Percentiles rank a stretch among this genome's conserved stretches.
phyloP scores from a whole-genome alignment of 106 monocot species.

The Agapanthus africanus region DNA sequence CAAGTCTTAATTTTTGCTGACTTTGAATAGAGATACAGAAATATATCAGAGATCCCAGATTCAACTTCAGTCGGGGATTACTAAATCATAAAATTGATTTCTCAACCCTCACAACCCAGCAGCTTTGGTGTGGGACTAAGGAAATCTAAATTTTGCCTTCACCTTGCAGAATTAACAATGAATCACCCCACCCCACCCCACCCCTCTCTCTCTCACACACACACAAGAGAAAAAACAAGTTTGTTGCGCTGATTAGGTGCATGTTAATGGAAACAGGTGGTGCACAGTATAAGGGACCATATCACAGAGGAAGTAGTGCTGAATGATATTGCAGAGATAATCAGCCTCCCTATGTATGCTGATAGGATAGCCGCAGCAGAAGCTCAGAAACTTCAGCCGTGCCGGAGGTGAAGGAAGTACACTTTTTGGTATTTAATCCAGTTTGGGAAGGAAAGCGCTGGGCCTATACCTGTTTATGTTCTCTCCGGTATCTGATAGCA shows the following conservation, averaged over 20 bases:
- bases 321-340: slow-evolving; percentile 44
- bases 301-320: slow-evolving; percentile 59
- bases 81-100: too few species aligned
- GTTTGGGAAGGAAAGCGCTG: too few species aligned
- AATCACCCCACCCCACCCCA: too few species aligned
- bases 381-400: slow-evolving; percentile 22
- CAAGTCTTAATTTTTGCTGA: background rate
- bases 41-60: too few species aligned
- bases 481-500: too few species aligned
- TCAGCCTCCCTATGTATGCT: slow-evolving; percentile 58
- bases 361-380: slow-evolving; percentile 42
- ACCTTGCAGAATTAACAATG: background rate
- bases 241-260: background rate
- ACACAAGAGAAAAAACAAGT: too few species aligned
- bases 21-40: too few species aligned
- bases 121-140: too few species aligned
- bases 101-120: too few species aligned
- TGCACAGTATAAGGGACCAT: slow-evolving; percentile 60
- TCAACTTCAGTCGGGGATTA: too few species aligned
- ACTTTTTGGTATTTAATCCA: background rate
- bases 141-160: background rate
- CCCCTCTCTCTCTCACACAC: too few species aligned
- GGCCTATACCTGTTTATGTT: too few species aligned
- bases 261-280: slow-evolving; percentile 25
- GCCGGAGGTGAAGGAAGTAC: background rate